Evolutionary conservation across 2,329 filamentous ascomycete genomes (phyloP), one percentile per base, ranked within the genome.

Genomic region (Ceratocystis diversiconidia): DNA sequence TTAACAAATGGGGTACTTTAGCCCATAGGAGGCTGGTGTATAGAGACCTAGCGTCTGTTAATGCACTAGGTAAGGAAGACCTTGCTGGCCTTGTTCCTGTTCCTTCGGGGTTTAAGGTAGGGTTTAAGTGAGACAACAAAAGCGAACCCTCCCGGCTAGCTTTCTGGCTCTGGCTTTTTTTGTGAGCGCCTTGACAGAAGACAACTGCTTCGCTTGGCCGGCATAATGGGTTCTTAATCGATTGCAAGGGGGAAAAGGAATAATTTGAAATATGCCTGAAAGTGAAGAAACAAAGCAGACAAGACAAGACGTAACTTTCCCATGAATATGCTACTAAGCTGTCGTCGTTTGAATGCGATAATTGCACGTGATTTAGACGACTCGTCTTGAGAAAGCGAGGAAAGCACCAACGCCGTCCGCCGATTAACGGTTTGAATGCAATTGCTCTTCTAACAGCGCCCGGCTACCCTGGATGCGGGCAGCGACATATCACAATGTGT

Each of bases 11-110:
- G 25, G 5, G 55, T 19, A 28, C 25, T 62, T 5, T 32, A 48
- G 60, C 15, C 28, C 25, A 36, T 15, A n/a, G 12, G 17, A 32
- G 7, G 32, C 3, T 36, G 30, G 55, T 59, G 55, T 17, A 12
- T 10, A 10, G 17, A n/a, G 28, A 62, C 43, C 41, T 30, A 48
- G 43, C 25, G 17, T 48, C 61, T 62, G 43, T 48, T 62, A 62
- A 25, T 62, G 55, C n/a, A n/a, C 7, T 19, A 7, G 55, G 5
- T 36, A n/a, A 25, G 55, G 55, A 25, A 10, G 28, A 59, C 55
- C 28, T 59, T 59, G 25, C 55, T 59, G 28, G 55, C 55, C 55
- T 59, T 59, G 55, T 59, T 59, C 55, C 55, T 59, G 55, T 59
- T 59, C 55, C 55, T 62, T 62, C 61, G 44, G 43, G 43, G 48